phyloP scores from a whole-genome alignment of 2,329 filamentous ascomycete genomes.

The Volutella citrinella region DNA sequence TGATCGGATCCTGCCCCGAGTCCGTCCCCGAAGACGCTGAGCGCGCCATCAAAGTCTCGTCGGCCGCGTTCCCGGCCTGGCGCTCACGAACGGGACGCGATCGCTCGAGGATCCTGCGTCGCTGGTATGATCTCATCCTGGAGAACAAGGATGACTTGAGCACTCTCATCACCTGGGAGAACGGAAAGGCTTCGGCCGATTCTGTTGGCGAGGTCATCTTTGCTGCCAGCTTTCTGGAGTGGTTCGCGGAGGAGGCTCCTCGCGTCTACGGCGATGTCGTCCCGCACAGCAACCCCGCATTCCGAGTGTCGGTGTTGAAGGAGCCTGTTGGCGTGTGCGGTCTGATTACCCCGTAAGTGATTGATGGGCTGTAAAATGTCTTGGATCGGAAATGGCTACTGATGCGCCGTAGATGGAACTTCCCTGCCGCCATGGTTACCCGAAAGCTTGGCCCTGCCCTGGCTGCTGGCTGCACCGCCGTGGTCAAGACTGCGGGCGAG shows the following conservation, averaged over 20 bases:
- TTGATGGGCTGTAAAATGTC: too few species aligned
- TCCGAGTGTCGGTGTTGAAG: conserved; percentile 35
- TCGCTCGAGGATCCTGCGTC: conserved; percentile 54
- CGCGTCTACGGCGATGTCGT: conserved; percentile 57
- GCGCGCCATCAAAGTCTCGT: conserved; percentile 65
- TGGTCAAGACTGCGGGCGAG: conserved; percentile 67
- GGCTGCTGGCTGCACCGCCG: conserved; percentile 72
- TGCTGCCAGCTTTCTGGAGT: conserved; percentile 55
- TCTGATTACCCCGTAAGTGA: conserved; percentile 50
- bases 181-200: conserved; percentile 62
- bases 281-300: conserved; percentile 51
- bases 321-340: conserved; percentile 13
- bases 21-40: conserved; percentile 63
- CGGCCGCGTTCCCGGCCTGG: conserved; percentile 57
- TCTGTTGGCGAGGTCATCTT: conserved; percentile 53
- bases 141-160: conserved; percentile 63
- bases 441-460: conserved; percentile 49
- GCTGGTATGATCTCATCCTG: conserved; percentile 60
- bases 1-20: conserved; percentile 69
- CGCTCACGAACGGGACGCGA: conserved; percentile 55
- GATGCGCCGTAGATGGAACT: conserved; percentile 67
- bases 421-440: conserved; percentile 53
- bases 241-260: conserved; percentile 58
- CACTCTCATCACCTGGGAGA: conserved; percentile 65
- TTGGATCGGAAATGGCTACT: too few species aligned